phyloP scores from a whole-genome alignment of 805 yeast species.

The Kluyveromyces starmeri region DNA sequence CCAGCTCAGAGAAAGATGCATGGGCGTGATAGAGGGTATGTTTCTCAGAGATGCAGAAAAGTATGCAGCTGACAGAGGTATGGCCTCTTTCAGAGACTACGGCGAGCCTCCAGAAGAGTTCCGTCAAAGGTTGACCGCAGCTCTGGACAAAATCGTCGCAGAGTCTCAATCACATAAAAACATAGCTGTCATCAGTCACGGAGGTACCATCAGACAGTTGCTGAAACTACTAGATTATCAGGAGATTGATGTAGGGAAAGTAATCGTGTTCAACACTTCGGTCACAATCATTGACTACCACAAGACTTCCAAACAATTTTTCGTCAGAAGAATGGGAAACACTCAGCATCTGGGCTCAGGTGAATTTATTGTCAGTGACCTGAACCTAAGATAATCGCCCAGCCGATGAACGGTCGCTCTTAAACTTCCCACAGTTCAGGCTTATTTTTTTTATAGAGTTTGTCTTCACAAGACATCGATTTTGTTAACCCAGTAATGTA shows the following conservation, averaged over 20 bases:
- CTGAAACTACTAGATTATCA: conserved; percentile 41
- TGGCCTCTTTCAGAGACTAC: conserved; percentile 44
- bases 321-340: conserved; percentile 50
- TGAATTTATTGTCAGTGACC: conserved; percentile 42
- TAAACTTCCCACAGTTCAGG: too few species aligned
- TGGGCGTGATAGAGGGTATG: conserved; percentile 81
- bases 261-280: conserved; percentile 69
- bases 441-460: too few species aligned
- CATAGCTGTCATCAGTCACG: conserved; percentile 63
- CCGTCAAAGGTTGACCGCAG: conserved; percentile 38
- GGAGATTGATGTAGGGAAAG: conserved; percentile 33
- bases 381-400: conserved; percentile 33
- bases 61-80: conserved; percentile 45
- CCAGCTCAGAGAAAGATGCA: conserved; percentile 57
- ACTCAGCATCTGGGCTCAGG: conserved; percentile 58
- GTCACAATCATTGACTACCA: conserved; percentile 56
- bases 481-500: too few species aligned
- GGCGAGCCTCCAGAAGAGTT: conserved; percentile 53
- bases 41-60: conserved; percentile 50
- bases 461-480: too few species aligned
- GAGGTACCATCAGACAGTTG: conserved; percentile 66
- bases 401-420: too few species aligned
- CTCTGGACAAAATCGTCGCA: conserved; percentile 37
- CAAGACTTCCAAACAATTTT: conserved; percentile 32
- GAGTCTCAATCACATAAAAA: conserved; percentile 34